A percentile compares a stretch with the other conserved stretches of the same genome.
These are phyloP conservation scores for Globisporangium apiculatum DNA, from an alignment of 352 stramenopile species.

Conservation along the genomic window DNA sequence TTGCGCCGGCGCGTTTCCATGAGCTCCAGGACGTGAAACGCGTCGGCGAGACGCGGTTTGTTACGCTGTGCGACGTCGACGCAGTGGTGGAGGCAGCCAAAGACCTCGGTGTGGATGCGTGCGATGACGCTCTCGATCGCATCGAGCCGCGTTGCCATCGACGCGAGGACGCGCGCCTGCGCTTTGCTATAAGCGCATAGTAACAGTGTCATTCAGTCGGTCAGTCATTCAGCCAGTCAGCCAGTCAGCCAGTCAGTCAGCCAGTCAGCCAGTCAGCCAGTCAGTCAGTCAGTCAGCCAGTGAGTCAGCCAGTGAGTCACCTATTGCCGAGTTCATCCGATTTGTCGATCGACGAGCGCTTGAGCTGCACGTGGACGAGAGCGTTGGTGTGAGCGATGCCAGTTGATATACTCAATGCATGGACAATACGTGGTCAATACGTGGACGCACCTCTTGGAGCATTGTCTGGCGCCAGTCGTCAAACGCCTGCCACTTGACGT, in stretches of 20 bases:
- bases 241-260: no score
- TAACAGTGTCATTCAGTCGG: no score
- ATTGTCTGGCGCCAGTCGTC: constrained; percentile 84
- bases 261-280: no score
- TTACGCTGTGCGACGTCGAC: constrained; percentile 78
- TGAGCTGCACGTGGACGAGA: constrained; percentile 24
- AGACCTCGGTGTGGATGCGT: constrained; percentile 69
- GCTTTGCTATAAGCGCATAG: constrained; percentile 31
- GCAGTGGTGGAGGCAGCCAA: constrained; percentile 76
- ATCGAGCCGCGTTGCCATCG: constrained; percentile 56
- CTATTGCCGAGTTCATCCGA: constrained; percentile 65
- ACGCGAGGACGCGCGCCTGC: constrained; percentile 56
- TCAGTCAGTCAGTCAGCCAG: no score
- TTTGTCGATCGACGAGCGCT: constrained; percentile 47
- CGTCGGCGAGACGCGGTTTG: constrained; percentile 50
- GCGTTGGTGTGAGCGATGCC: not conserved
- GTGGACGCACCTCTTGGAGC: constrained; percentile 51
- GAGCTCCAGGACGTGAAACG: constrained; percentile 69
- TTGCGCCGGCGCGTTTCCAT: constrained; percentile 62
- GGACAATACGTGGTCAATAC: not conserved
- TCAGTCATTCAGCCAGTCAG: no score
- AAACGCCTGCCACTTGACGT: constrained; percentile 60
- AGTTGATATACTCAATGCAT: not conserved
- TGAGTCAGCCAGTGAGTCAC: constrained; percentile 11
- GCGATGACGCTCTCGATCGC: constrained; percentile 50